Evolutionary conservation across 1,139 yeast species (phyloP).

Genomic region (Hemisphaericaspora xylofermentans): DNA sequence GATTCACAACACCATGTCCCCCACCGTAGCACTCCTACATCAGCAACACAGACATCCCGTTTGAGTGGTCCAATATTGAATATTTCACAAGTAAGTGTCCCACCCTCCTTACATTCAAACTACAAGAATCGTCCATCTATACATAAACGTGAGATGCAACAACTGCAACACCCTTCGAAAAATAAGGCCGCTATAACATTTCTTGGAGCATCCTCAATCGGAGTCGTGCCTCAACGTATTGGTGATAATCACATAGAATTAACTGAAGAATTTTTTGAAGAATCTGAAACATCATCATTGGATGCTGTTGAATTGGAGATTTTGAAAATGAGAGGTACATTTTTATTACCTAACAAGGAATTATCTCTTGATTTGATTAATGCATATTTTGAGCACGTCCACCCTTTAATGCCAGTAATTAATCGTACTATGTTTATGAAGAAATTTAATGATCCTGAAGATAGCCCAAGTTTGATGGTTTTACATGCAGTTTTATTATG

Average conservation of each 20-base stretch:
- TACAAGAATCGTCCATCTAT: constrained; percentile 42
- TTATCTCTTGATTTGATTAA: constrained; percentile 63
- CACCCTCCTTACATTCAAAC: constrained; percentile 45
- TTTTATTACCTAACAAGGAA: constrained; percentile 61
- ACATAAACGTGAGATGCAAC: constrained; percentile 33
- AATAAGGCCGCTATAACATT: constrained; percentile 38
- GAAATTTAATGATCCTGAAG: constrained; percentile 53
- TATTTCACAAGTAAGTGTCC: constrained; percentile 44
- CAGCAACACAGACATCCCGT: constrained; percentile 1
- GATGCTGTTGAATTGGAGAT: constrained; percentile 71
- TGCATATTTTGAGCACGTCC: constrained; percentile 64
- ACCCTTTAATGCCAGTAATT: constrained; percentile 72
- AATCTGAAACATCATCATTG: constrained; percentile 38
- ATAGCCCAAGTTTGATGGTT: constrained; percentile 67
- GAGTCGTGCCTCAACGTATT: constrained; percentile 40
- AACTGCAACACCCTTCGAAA: constrained; percentile 22
- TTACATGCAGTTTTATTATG: constrained; percentile 69
- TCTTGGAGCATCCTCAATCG: constrained; percentile 43
- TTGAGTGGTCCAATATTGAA: constrained; percentile 43
- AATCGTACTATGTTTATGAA: constrained; percentile 63
- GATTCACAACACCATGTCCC: background rate
- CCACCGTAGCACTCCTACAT: constrained; percentile 3
- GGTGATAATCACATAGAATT: constrained; percentile 47
- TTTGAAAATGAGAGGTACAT: constrained; percentile 69
- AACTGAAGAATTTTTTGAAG: constrained; percentile 42